Base-by-base conservation (phyloP, 2,329 filamentous ascomycete genomes). In the Aspergillus cejpii region DNA sequence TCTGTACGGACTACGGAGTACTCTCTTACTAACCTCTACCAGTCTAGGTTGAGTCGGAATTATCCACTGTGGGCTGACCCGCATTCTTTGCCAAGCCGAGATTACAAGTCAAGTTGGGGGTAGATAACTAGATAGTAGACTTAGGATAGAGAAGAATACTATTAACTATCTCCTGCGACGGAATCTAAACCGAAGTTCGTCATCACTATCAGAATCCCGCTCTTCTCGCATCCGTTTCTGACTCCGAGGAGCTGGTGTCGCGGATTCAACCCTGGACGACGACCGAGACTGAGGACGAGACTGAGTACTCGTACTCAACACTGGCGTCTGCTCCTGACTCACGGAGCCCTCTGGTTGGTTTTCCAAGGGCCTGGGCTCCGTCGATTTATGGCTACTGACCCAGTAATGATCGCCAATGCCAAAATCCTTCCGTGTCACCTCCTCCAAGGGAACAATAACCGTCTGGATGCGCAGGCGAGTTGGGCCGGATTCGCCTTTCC, bases 381-480 rank as follows among this genome's bases (percentile, higher is more conserved):
- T 58, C 58, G 54, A 58, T 56, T 42, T 57, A 49, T 44, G 55
- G 53, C 51, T 65, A 56, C 47, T 74, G 69, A 48, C 77, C 82
- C 86, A 91, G 67, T 89, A 87, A 37, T 84, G 78, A 40, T 89
- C 84, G 1, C 84, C 84, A 20, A 89, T 77, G 2, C 85, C 85
- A 58, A 83, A 85, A 28, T 80, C 79, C 55, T 86, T 87, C 39
- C 76, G 76, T 57, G 79, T 80, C 17, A 82, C 84, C 62, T 87
- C 82, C 52, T 86, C 80, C 3, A 94, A 69, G 0, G 76, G 69
- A 3, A 95, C 79, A 29, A 94, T 85, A 26, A 85, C 75, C 12
- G 71, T 73, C 47, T 75, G 73, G 3, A 70, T 54, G 26, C 70
- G 66, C 26, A 68, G 66, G n/a, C 69, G 67, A 38, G 59, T 54